Percentiles rank a stretch among this genome's conserved stretches.
These are phyloP conservation scores for Cryptococcus amylolentus DNA, from an alignment of 1,284 basidiomycete genomes.

Conservation along the genomic window DNA sequence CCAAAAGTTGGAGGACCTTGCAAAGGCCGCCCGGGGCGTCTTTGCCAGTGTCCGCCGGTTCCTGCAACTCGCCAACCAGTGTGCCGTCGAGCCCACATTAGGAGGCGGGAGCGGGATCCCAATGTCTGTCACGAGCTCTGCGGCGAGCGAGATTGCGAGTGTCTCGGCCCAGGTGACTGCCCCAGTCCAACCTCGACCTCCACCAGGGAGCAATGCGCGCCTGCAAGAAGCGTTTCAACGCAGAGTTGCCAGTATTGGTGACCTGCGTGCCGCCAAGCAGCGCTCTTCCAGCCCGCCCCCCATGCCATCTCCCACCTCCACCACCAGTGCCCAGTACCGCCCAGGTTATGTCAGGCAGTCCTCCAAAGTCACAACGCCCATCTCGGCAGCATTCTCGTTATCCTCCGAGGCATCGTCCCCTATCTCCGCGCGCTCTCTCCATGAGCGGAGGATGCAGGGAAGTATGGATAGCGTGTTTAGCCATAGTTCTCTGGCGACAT, in stretches of 20 bases:
- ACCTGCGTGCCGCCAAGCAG: constrained; percentile 53
- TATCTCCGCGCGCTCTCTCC: constrained; percentile 12
- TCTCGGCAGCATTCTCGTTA: constrained; percentile 24
- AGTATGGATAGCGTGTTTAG: constrained; percentile 26
- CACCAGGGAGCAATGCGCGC: constrained; percentile 15
- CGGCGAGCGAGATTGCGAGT: not conserved
- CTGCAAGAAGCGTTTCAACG: constrained; percentile 33
- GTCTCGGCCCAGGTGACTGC: not conserved
- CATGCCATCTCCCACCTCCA: constrained; percentile 5
- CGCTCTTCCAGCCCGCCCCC: constrained; percentile 41
- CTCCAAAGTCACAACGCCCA: constrained; percentile 16
- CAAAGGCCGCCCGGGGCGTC: constrained; percentile 50
- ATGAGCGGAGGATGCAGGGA: constrained; percentile 16
- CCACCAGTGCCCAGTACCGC: not conserved
- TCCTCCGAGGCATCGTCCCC: constrained; percentile 25
- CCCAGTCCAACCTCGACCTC: not conserved
- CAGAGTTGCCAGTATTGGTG: constrained; percentile 56
- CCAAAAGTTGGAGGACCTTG: constrained; percentile 41
- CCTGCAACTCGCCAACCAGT: constrained; percentile 67
- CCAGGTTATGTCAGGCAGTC: constrained; percentile 9
- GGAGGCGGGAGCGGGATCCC: constrained; percentile 33
- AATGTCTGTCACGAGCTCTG: not conserved
- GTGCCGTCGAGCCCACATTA: constrained; percentile 59
- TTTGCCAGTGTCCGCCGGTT: constrained; percentile 51
- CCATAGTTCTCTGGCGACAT: constrained; percentile 11